Conservation (phyloP, 2,329 filamentous ascomycete species). For the Exophiala phaeomuriformis region DNA sequence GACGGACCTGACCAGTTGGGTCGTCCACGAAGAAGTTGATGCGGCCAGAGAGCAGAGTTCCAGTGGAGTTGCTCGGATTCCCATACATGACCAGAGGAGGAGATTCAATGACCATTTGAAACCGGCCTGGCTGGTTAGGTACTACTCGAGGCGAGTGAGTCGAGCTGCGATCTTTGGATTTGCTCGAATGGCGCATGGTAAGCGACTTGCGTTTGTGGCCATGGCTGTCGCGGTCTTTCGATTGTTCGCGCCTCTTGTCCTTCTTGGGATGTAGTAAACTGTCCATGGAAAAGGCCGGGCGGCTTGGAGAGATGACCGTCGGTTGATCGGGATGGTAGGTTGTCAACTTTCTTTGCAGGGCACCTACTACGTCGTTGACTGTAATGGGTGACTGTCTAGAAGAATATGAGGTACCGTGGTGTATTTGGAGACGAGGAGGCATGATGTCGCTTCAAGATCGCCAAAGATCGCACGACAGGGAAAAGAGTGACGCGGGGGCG, state of each 20-base stretch:
- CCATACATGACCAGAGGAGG: slow-evolving; percentile 82
- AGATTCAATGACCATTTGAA: slow-evolving; percentile 67
- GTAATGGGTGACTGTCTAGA: slow-evolving; percentile 17
- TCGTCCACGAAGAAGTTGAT: slow-evolving; percentile 67
- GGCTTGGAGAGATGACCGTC: slow-evolving; percentile 24
- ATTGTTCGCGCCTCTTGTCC: slow-evolving; percentile 27
- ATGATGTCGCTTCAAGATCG: slow-evolving; percentile 8
- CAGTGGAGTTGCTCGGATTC: slow-evolving; percentile 63
- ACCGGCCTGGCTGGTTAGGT: slow-evolving; percentile 41
- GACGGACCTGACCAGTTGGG: slow-evolving; percentile 49
- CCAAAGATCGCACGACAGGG: not conserved
- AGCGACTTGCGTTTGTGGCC: slow-evolving; percentile 39
- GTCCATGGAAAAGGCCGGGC: slow-evolving; percentile 39
- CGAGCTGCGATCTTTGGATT: slow-evolving; percentile 22
- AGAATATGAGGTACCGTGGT: slow-evolving; percentile 17
- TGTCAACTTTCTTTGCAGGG: slow-evolving; percentile 24
- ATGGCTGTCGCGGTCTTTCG: slow-evolving; percentile 32
- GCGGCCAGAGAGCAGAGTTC: slow-evolving; percentile 78
- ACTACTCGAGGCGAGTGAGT: slow-evolving; percentile 20
- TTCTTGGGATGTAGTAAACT: slow-evolving; percentile 35
- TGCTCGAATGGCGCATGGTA: slow-evolving; percentile 17
- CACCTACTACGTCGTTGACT: slow-evolving; percentile 25
- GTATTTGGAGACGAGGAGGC: slow-evolving; percentile 14
- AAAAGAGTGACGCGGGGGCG: not conserved
- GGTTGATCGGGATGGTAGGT: slow-evolving; percentile 16